Base-by-base conservation (phyloP, 2,329 filamentous ascomycete species). In the Cercospora citrullina region DNA sequence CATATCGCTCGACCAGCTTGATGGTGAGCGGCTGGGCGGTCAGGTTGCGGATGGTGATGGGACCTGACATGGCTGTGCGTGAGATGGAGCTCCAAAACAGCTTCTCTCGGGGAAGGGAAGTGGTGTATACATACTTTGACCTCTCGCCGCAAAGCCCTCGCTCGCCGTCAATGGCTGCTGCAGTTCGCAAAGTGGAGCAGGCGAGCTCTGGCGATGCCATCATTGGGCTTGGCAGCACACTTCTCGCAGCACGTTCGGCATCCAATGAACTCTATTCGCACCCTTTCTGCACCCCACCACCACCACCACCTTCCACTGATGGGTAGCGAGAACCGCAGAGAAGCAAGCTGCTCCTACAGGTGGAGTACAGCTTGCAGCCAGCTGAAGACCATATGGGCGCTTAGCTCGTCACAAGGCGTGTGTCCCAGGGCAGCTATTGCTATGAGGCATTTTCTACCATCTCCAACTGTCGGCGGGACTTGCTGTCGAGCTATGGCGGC, bases 1-100 rank as follows among this genome's bases (percentile, higher is more conserved):
- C 86, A 78, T 93, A 93, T 72, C 90, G 89, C 81, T 96, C 91
- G 67, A 94, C 83, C 68, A 84, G 79, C 78, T 89, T 89, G 74
- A 97, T 86, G 72, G 90, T 87, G 65, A 97, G 83, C n/a, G 88
- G 85, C 60, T 87, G 89, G 66, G 87, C 84, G 55, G 92, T 94
- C 72, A 96, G 83, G 79, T 97, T 97, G 75, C 94, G 92, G 75
- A 97, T 87, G 4, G 87, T 91, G 72, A 97, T 82, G 21, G 77
- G 75, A 6, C 64, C 73, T 71, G 74, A 67, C 77, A 78, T 78
- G 60, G 59, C 65, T 5, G 18, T 12, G 4, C 1, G 28, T 21
- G 55, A 59, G 30, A 36, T 23, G 55, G 31, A 59, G 55, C 55
- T 59, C 14, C 31, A 14, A 18, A 21, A 18, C 55, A 33, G 28